Conservation (phyloP, 2,329 filamentous ascomycete species). For the Thermoascus crustaceus region DNA sequence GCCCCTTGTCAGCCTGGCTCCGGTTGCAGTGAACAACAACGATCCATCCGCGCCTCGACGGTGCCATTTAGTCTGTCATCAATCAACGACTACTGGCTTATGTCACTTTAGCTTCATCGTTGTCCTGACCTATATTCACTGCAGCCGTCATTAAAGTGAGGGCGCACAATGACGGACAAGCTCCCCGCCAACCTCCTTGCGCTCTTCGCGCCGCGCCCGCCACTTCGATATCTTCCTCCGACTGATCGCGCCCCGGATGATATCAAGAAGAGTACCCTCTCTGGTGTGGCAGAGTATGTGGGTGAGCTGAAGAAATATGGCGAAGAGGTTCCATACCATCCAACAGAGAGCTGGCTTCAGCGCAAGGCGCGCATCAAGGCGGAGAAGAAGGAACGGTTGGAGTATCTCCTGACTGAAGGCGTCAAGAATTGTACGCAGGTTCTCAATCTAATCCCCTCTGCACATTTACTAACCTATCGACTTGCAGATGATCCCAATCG, state of each 20-base stretch:
- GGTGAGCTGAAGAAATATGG: conserved; percentile 68
- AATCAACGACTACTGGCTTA: conserved; percentile 11
- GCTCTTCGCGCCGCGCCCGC: conserved; percentile 90
- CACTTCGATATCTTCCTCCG: conserved; percentile 79
- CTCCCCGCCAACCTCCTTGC: conserved; percentile 85
- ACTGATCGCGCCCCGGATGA: conserved; percentile 76
- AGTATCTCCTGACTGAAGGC: conserved; percentile 56
- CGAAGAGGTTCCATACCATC: conserved; percentile 64
- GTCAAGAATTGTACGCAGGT: conserved; percentile 52
- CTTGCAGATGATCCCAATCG: conserved; percentile 66
- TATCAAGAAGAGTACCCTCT: conserved; percentile 64
- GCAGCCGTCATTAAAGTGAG: conserved; percentile 14
- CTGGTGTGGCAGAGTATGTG: conserved; percentile 67
- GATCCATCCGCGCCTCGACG: not conserved
- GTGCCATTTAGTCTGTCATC: conserved; percentile 8
- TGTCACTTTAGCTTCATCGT: conserved; percentile 6
- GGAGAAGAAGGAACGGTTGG: conserved; percentile 65
- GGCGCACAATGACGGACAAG: conserved; percentile 77
- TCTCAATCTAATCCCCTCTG: not conserved
- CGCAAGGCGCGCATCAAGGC: conserved; percentile 71
- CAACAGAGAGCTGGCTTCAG: conserved; percentile 91
- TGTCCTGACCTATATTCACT: conserved; percentile 13
- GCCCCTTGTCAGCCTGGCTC: conserved; percentile 1
- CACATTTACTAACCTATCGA: conserved; percentile 4
- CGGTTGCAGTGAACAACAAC: conserved; percentile 12